Conservation (phyloP, 2,329 filamentous ascomycete species). For the Paecilomyces dactylethromorphus region DNA sequence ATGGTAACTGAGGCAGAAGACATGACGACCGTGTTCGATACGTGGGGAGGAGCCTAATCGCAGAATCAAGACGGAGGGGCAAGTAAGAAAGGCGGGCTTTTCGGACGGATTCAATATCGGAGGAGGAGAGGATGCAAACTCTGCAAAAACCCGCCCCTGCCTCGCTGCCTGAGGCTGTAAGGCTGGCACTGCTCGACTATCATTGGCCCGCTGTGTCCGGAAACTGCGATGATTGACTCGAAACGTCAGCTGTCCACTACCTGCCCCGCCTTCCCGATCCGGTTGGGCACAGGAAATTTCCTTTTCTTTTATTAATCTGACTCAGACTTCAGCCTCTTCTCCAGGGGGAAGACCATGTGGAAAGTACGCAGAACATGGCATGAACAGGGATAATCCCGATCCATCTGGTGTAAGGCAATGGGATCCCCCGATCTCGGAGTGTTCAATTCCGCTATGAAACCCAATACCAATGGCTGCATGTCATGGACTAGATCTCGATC, state of each 20-base stretch:
- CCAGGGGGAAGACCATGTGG: no score
- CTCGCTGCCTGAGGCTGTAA: neutral
- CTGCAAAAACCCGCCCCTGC: neutral
- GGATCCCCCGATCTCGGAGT: no score
- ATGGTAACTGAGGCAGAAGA: conserved; percentile 29
- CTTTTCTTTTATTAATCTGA: no score
- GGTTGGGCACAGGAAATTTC: no score
- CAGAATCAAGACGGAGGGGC: neutral
- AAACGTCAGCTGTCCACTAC: neutral
- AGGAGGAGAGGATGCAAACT: neutral
- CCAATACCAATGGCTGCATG: no score
- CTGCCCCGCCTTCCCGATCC: neutral
- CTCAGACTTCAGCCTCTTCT: no score
- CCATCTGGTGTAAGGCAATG: no score
- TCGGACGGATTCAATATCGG: neutral
- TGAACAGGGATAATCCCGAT: no score
- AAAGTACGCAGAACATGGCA: no score
- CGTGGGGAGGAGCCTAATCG: neutral
- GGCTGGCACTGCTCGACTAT: neutral
- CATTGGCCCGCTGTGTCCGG: neutral
- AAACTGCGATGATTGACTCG: neutral
- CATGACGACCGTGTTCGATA: neutral
- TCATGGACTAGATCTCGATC: no score
- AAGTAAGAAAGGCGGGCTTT: neutral
- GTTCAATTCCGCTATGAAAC: no score